These are phyloP conservation scores for Pestalotiopsis sp. DNA, from an alignment of 2,329 filamentous ascomycete genomes.

Conservation along the genomic window DNA sequence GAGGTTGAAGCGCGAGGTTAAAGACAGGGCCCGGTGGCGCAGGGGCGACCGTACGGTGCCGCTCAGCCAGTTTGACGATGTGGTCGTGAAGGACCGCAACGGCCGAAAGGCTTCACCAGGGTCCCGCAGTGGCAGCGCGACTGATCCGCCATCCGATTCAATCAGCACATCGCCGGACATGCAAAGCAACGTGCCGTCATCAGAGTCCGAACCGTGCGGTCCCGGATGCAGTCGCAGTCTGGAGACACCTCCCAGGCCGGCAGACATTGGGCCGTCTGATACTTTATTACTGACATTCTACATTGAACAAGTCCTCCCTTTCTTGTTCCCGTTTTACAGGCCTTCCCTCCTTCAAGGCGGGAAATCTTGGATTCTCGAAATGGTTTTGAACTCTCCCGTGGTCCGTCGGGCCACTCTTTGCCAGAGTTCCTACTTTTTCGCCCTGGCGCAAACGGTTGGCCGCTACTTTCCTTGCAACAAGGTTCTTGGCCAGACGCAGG, in stretches of 20 bases:
- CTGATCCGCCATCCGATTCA: background rate
- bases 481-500: constrained; percentile 24
- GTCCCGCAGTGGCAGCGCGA: background rate
- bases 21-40: constrained; percentile 19
- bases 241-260: background rate
- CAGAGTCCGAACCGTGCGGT: background rate
- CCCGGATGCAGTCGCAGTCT: constrained; percentile 11
- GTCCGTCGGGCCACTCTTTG: constrained; percentile 22
- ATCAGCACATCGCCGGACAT: background rate
- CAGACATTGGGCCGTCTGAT: constrained; percentile 17
- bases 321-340: constrained; percentile 28
- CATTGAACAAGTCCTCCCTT: constrained; percentile 26
- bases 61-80: background rate
- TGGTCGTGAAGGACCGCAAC: background rate
- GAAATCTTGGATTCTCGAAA: constrained; percentile 21
- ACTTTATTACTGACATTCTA: constrained; percentile 26
- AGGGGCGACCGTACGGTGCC: constrained; percentile 9
- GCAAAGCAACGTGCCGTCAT: background rate
- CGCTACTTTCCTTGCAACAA: constrained; percentile 19
- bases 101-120: background rate
- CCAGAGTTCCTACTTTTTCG: constrained; percentile 25
- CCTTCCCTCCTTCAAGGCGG: constrained; percentile 23
- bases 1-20: constrained; percentile 23
- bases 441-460: constrained; percentile 17
- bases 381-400: constrained; percentile 25